Evolutionary conservation across 306 rosid genomes (phyloP), one percentile per base, ranked within the genome.

Genomic region (Casuarina equisetifolia): DNA sequence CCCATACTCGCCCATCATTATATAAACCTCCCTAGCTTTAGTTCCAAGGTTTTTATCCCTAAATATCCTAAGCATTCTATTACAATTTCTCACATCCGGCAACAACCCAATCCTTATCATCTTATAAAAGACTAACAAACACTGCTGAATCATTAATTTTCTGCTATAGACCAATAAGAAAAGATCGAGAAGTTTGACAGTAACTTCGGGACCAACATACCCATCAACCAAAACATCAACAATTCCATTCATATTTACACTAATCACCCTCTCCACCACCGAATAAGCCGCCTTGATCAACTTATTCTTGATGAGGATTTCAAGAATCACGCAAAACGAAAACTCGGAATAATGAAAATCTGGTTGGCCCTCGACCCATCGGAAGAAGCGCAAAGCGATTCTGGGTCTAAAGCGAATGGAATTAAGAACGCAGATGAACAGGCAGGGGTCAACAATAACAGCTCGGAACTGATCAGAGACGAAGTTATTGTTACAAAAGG

Each of bases 71-170:
- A 93, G 88, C 80, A 91, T 75, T 86, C 97, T 91, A 85, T 93
- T 93, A 76, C 94, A 93, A 78, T 86, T 88, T 81, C 43, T 84
- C 76, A 89, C 90, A 76, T 88, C 93, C 0, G 98, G 98, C 72
- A 89, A 77, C 67, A 93, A 53, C 8, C 90, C 91, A 42, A 75
- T 88, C 51, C 63, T 42, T 76, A 88, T 58, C 98, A 93, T 93
- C 74, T 83, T 84, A 32, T 85, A 48, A 6, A 88, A 86, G 69
- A 87, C 74, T 44, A 49, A 76, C 74, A 89, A 80, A 50, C 94
- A 86, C 61, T 84, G 84, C 63, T 89, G 91, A 10, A 85, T 74
- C 89, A 88, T 79, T 1, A 82, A 84, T 36, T 83, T 86, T 42
- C 87, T 89, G 0, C 89, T 54, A 50, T 74, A 89, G 40, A 91